phyloP scores from a whole-genome alignment of 2,329 filamentous ascomycete species.

The Venturia pyrina region DNA sequence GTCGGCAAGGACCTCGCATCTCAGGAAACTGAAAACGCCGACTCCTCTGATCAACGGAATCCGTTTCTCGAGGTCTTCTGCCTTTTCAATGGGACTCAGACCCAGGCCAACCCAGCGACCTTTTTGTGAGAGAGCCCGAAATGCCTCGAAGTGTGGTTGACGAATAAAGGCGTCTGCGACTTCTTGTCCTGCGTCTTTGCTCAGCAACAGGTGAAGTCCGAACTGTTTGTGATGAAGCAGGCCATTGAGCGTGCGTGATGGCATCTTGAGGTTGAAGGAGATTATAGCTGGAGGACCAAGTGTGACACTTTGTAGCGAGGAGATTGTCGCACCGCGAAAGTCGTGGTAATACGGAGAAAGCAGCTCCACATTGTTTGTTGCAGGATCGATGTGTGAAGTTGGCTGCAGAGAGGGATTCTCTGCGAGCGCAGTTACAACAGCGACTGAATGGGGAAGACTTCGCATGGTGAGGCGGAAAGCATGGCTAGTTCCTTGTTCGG shows the following conservation, averaged over 20 bases:
- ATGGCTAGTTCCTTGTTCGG: not conserved
- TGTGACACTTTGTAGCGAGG: constrained; percentile 51
- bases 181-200: not conserved
- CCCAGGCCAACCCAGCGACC: not conserved
- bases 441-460: constrained; percentile 17
- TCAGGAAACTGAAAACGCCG: constrained; percentile 17
- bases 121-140: not conserved
- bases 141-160: not conserved
- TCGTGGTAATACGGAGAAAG: constrained; percentile 15
- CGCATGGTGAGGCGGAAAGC: constrained; percentile 1
- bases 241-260: constrained; percentile 46
- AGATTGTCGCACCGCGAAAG: constrained; percentile 47
- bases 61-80: not conserved
- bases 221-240: constrained; percentile 37
- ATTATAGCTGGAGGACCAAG: constrained; percentile 45
- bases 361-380: not conserved
- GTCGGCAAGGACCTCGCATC: constrained; percentile 26
- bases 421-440: not conserved
- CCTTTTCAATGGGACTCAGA: not conserved
- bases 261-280: constrained; percentile 50
- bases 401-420: constrained; percentile 32
- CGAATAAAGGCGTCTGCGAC: constrained; percentile 25
- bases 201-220: constrained; percentile 39
- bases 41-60: constrained; percentile 9
- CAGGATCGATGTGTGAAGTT: not conserved